Conservation (phyloP, 192 early-diverging fungal species). For the Entomortierella lignicola region DNA sequence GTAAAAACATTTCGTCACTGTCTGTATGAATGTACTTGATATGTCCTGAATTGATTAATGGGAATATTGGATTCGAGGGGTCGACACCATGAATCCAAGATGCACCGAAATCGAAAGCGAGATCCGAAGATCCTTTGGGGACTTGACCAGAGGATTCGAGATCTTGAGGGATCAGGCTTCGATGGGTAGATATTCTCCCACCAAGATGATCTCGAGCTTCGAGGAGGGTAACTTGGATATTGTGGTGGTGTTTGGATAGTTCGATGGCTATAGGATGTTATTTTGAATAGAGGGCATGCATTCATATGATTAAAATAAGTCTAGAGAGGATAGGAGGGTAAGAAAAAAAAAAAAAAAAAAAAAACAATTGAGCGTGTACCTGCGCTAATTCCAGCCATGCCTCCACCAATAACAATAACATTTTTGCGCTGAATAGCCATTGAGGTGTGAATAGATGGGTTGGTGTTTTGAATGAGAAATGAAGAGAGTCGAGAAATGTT, state of each 20-base stretch:
- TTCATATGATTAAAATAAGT: too few species aligned
- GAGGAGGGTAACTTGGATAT: slow-evolving; percentile 29
- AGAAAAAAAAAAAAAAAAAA: too few species aligned
- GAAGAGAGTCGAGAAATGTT: too few species aligned
- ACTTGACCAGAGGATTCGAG: slow-evolving; percentile 9
- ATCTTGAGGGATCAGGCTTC: slow-evolving; percentile 1
- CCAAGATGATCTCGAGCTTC: slow-evolving; percentile 43
- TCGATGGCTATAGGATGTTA: slow-evolving; percentile 28
- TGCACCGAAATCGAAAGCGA: slow-evolving; percentile 46
- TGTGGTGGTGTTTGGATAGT: slow-evolving; percentile 20
- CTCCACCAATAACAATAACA: too few species aligned
- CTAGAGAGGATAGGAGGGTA: too few species aligned
- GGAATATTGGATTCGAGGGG: slow-evolving; percentile 13
- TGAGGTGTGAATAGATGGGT: too few species aligned
- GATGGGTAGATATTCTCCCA: slow-evolving; percentile 34
- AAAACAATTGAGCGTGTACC: too few species aligned
- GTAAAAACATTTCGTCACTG: slow-evolving; percentile 23
- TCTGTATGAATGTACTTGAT: slow-evolving; percentile 41
- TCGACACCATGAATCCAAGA: slow-evolving; percentile 55
- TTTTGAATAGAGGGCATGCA: too few species aligned
- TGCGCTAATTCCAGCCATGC: background rate
- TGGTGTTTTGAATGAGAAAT: too few species aligned
- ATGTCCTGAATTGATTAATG: slow-evolving; percentile 9
- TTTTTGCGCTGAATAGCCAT: too few species aligned
- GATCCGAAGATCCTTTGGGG: background rate